Conservation (phyloP, 106 monocot species). For the Hemerocallis citrina region DNA sequence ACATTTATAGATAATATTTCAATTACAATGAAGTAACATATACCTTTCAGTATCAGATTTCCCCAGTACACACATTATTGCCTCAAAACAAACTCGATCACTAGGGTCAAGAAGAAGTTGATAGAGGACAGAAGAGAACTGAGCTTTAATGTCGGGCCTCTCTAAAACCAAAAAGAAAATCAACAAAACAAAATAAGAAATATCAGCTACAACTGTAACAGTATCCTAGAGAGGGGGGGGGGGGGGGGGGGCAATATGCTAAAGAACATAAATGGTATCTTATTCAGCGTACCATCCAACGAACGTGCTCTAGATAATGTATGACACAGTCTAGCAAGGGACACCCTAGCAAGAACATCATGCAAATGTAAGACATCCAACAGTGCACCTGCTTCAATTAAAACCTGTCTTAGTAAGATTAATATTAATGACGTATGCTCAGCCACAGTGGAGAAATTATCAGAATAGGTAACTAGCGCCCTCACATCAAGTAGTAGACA, state of each 20-base stretch:
- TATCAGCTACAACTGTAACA: neutral
- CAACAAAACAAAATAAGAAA: neutral
- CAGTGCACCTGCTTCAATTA: slow-evolving; percentile 76
- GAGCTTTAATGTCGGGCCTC: slow-evolving; percentile 86
- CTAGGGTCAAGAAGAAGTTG: slow-evolving; percentile 98
- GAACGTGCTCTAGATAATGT: slow-evolving; percentile 84
- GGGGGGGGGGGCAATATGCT: neutral
- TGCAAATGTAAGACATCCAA: slow-evolving; percentile 97
- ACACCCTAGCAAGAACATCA: slow-evolving; percentile 98
- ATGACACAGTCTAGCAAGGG: slow-evolving; percentile 90
- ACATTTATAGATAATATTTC: neutral
- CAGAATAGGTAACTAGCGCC: too few species aligned
- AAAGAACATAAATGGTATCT: slow-evolving; percentile 2
- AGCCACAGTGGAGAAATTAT: too few species aligned
- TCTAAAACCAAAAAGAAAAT: slow-evolving; percentile 38
- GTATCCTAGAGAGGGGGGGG: neutral
- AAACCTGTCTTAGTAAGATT: slow-evolving; percentile 10
- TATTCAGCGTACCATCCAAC: slow-evolving; percentile 62
- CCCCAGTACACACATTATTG: slow-evolving; percentile 88
- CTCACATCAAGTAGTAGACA: too few species aligned
- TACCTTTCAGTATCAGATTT: slow-evolving; percentile 97
- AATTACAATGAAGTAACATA: neutral
- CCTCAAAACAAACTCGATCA: slow-evolving; percentile 98
- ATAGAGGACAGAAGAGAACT: slow-evolving; percentile 83
- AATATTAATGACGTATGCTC: neutral